phyloP scores from a whole-genome alignment of 2,329 filamentous ascomycete genomes.

The Aureobasidium subglaciale region DNA sequence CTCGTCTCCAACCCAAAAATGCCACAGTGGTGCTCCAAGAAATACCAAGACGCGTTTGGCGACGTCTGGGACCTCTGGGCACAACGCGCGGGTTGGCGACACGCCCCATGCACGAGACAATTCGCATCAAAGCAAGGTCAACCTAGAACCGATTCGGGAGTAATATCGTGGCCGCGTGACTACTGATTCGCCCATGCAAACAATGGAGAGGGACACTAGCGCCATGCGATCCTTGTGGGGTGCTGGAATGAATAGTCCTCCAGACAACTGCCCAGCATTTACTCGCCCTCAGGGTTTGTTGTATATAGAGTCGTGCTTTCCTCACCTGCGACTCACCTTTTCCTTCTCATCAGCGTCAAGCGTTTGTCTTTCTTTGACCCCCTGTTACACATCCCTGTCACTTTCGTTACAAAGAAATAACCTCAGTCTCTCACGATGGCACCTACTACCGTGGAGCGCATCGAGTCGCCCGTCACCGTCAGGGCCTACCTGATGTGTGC shows the following conservation, averaged over 20 bases:
- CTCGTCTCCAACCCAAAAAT: background rate
- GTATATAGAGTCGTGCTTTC: slow-evolving; percentile 9
- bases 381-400: background rate
- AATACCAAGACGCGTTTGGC: slow-evolving; percentile 12
- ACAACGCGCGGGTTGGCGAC: background rate
- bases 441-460: slow-evolving; percentile 20
- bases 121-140: background rate
- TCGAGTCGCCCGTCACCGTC: slow-evolving; percentile 31
- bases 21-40: slow-evolving; percentile 8
- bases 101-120: slow-evolving; percentile 13
- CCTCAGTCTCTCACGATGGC: slow-evolving; percentile 14
- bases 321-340: background rate
- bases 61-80: slow-evolving; percentile 11
- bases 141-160: background rate
- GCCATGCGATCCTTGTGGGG: background rate
- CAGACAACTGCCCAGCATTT: slow-evolving; percentile 4
- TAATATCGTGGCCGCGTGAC: background rate
- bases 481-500: slow-evolving; percentile 54
- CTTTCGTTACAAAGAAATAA: slow-evolving; percentile 6
- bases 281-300: background rate
- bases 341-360: background rate
- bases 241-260: slow-evolving; percentile 11
- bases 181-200: background rate
- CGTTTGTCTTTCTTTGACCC: background rate
- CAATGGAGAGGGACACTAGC: slow-evolving; percentile 6